Evolutionary conservation across 768 basidiomycete genomes (phyloP).

Genomic region (Pleurotus platypus): DNA sequence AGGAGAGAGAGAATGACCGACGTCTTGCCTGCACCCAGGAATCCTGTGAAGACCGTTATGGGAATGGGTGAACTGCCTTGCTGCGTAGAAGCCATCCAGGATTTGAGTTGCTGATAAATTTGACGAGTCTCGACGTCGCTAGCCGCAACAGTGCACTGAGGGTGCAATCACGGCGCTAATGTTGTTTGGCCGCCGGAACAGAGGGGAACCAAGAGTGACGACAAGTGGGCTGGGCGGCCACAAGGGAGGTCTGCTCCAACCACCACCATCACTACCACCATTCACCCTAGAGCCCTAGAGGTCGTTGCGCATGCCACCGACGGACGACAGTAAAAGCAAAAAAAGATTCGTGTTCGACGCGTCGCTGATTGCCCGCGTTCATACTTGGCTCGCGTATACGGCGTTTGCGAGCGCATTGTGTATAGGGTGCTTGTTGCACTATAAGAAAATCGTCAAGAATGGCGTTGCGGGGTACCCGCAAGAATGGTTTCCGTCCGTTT

Average conservation of each 20-base stretch:
- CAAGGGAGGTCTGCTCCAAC: neutral
- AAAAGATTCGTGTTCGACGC: conserved; percentile 35
- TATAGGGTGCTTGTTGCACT: conserved; percentile 69
- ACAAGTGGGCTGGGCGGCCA: no score
- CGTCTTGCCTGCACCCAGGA: conserved; percentile 81
- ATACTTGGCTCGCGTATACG: conserved; percentile 60
- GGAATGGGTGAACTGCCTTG: conserved; percentile 47
- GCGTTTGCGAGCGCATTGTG: conserved; percentile 67
- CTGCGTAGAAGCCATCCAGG: neutral
- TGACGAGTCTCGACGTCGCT: no score
- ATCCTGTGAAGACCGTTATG: conserved; percentile 95
- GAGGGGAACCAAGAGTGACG: no score
- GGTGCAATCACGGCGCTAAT: no score
- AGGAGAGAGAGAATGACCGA: conserved; percentile 81
- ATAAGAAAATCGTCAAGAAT: conserved; percentile 83
- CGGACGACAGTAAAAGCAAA: neutral
- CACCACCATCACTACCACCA: neutral
- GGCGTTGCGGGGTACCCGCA: conserved; percentile 76
- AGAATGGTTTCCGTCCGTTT: conserved; percentile 92
- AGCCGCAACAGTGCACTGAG: no score
- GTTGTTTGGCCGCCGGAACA: no score
- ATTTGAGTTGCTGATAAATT: no score
- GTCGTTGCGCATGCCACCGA: conserved; percentile 2
- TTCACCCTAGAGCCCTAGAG: neutral
- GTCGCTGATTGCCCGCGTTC: conserved; percentile 53